phyloP scores from a whole-genome alignment of 208 protist species.

The Trypanosoma rangeli region DNA sequence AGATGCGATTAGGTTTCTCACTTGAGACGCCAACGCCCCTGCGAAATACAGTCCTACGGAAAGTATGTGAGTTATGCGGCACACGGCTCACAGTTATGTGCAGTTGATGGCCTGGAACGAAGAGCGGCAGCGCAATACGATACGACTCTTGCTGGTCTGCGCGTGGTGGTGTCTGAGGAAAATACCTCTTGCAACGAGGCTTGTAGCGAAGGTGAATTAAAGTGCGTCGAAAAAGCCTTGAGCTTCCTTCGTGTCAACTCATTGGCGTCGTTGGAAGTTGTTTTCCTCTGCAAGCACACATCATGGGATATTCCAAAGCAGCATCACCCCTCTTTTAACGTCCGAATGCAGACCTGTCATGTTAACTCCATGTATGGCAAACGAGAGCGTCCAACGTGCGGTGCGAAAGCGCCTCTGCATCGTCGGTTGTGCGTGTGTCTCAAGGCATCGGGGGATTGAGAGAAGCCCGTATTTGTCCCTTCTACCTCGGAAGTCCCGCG shows the following conservation, averaged over 20 bases:
- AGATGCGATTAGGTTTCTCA: slow-evolving; percentile 1
- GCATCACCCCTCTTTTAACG: slow-evolving; percentile 15
- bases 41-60: slow-evolving; percentile 7
- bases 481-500: background rate
- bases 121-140: slow-evolving; percentile 3
- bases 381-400: slow-evolving; percentile 20
- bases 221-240: slow-evolving; percentile 11
- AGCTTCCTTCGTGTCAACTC: slow-evolving; percentile 19
- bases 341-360: slow-evolving; percentile 8
- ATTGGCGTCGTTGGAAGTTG: background rate
- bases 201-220: background rate
- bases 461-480: slow-evolving; percentile 1
- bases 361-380: slow-evolving; percentile 21
- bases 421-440: slow-evolving; percentile 18
- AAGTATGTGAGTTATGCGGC: slow-evolving; percentile 27
- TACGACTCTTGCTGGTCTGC: background rate
- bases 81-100: slow-evolving; percentile 19
- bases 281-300: slow-evolving; percentile 8
- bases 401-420: background rate
- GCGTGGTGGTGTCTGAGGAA: background rate
- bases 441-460: background rate
- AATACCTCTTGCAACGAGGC: slow-evolving; percentile 17
- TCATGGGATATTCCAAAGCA: slow-evolving; percentile 1
- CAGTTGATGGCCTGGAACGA: slow-evolving; percentile 11
- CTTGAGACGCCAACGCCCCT: slow-evolving; percentile 2